A percentile compares a stretch with the other conserved stretches of the same genome.
Conservation (phyloP, 108 stramenopile genomes). For the Mediolabrus comicus region DNA sequence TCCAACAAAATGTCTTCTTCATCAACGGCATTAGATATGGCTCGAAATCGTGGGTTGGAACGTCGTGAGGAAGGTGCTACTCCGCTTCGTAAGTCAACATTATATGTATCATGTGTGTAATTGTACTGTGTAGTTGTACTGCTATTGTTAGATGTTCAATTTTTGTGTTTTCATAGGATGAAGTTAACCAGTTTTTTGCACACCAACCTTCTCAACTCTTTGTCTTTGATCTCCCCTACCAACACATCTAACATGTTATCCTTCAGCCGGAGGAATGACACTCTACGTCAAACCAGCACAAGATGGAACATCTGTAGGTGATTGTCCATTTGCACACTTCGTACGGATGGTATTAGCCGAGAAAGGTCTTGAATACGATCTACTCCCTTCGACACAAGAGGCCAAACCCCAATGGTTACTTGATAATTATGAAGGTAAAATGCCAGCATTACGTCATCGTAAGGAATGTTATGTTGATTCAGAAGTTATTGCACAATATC, state of each 20-base stretch:
- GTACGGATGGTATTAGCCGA: slow-evolving; percentile 81
- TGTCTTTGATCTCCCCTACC: slow-evolving; percentile 10
- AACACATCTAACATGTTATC: background rate
- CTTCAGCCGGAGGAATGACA: slow-evolving; percentile 78
- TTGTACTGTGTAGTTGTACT: too few relatives aligned
- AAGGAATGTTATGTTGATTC: slow-evolving; percentile 84
- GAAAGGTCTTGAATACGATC: slow-evolving; percentile 69
- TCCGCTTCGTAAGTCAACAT: slow-evolving; percentile 52
- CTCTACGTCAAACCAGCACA: slow-evolving; percentile 80
- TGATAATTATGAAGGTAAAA: slow-evolving; percentile 75
- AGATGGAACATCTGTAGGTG: slow-evolving; percentile 70
- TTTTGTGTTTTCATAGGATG: slow-evolving; percentile 7
- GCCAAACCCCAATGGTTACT: slow-evolving; percentile 81
- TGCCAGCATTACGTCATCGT: slow-evolving; percentile 84
- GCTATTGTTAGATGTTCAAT: too few relatives aligned
- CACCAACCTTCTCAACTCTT: slow-evolving; percentile 9
- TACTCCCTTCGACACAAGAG: slow-evolving; percentile 57
- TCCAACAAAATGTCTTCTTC: slow-evolving; percentile 12
- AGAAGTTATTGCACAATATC: slow-evolving; percentile 75
- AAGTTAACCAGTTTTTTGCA: background rate
- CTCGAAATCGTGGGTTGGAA: slow-evolving; percentile 65
- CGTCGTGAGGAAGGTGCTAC: slow-evolving; percentile 61
- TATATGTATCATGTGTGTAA: background rate
- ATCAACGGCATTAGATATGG: slow-evolving; percentile 35
- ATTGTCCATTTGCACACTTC: slow-evolving; percentile 86